A percentile compares a stretch with the other conserved stretches of the same genome.
These are phyloP conservation scores for Dioszegia hungarica DNA, from an alignment of 768 basidiomycete species.

Conservation along the genomic window DNA sequence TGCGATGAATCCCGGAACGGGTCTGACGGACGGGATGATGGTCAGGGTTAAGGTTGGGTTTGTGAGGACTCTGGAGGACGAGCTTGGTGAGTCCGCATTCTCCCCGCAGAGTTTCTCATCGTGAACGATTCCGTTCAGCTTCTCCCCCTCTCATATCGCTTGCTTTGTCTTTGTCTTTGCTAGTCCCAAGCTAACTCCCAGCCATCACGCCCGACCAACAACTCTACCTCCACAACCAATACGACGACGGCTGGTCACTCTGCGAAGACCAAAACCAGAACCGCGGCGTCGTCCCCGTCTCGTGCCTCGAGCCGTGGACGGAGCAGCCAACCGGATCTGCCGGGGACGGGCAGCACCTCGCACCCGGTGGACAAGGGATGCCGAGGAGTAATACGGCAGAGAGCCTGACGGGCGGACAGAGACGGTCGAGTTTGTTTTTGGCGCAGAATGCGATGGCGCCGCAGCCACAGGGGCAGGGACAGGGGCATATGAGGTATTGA, in stretches of 20 bases:
- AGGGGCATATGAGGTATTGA: neutral
- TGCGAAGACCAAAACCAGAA: slow-evolving; percentile 41
- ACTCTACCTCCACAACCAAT: slow-evolving; percentile 42
- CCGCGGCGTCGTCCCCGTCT: slow-evolving; percentile 43
- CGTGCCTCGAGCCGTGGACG: slow-evolving; percentile 38
- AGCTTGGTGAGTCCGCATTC: slow-evolving; percentile 37
- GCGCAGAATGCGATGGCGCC: neutral
- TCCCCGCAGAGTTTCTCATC: too few relatives aligned
- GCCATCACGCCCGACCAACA: slow-evolving; percentile 44
- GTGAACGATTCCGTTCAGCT: too few relatives aligned
- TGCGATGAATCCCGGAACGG: slow-evolving; percentile 3
- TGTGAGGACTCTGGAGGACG: slow-evolving; percentile 45
- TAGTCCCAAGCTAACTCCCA: slow-evolving; percentile 14
- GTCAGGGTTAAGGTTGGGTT: slow-evolving; percentile 45
- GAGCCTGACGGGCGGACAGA: slow-evolving; percentile 3
- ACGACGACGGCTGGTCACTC: slow-evolving; percentile 48
- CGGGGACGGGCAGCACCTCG: neutral
- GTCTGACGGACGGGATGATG: slow-evolving; percentile 37
- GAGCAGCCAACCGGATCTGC: neutral
- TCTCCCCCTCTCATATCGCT: neutral
- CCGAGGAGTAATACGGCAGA: neutral
- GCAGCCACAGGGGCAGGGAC: too few relatives aligned
- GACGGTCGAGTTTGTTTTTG: slow-evolving; percentile 3
- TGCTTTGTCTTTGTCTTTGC: neutral
- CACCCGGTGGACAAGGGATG: neutral